Base-by-base conservation (phyloP, 2,329 filamentous ascomycete species). In the Gnomoniopsis smithogilvyi region DNA sequence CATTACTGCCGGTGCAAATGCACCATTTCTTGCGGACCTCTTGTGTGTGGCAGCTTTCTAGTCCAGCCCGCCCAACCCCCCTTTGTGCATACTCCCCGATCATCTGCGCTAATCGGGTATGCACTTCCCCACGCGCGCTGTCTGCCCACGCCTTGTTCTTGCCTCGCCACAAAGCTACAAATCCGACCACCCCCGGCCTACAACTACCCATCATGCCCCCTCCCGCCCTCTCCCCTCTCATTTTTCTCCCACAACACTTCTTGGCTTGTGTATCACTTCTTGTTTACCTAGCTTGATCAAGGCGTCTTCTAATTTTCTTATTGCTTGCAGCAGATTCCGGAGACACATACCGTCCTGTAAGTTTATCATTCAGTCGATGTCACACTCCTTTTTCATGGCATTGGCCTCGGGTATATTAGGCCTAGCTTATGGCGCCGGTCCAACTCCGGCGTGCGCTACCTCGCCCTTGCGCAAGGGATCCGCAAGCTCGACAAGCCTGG, bases 291-390 rank as follows among this genome's bases (percentile, higher is more conserved):
- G 26, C 43, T 50, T 51, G 46, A 45, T 58, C 49, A 30, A 43
- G 15, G n/a, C 47, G 64, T 63, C 62, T 71, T 77, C 76, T 81
- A 76, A 78, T 76, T 54, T 67, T 63, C 43, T 64, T 68, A 66
- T 64, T 63, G 64, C 72, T 65, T 73, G 68, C 73, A 85, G 83
- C 83, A 72, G 83, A 85, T 68, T 79, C 80, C 67, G 80, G 80
- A 73, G 82, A 86, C 69, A 85, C 76, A 64, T 86, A 85, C 73
- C 81, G 83, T 72, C 81, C 82, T 69, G 83, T 82, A 74, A 82
- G 80, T 80, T 64, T 58, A 56, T 54, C 57, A 26, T 49, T 30
- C 47, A 41, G 43, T 51, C 45, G 24, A 33, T 51, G 41, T 38
- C 43, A 7, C 22, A 14, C 24, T 52, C 10, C 21, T 45, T 34